phyloP scores from a whole-genome alignment of 1,139 yeast genomes.

The Oligophagozyma castellii region DNA sequence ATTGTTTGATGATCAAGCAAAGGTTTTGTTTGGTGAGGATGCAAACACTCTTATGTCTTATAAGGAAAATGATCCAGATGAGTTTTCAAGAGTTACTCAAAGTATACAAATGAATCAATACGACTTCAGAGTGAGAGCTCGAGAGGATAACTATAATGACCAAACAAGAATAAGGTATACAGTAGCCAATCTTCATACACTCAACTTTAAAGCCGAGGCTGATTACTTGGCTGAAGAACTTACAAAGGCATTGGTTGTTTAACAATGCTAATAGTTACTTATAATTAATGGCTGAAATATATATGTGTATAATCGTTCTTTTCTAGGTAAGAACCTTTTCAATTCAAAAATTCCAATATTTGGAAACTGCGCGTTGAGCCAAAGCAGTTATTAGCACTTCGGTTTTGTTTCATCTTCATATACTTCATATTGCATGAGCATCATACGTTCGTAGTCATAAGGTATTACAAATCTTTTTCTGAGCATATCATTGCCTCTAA shows the following conservation, averaged over 20 bases:
- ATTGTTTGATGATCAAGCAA: slow-evolving; percentile 76
- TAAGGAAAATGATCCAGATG: slow-evolving; percentile 35
- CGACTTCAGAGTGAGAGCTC: slow-evolving; percentile 65
- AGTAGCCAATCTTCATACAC: slow-evolving; percentile 38
- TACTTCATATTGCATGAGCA: neutral
- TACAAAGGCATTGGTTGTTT: slow-evolving; percentile 7
- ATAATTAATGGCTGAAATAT: too few species aligned
- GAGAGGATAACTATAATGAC: slow-evolving; percentile 75
- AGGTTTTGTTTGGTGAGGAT: slow-evolving; percentile 45
- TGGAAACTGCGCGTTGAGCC: too few species aligned
- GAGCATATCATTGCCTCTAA: slow-evolving; percentile 37
- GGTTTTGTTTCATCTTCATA: too few species aligned
- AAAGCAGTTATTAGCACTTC: too few species aligned
- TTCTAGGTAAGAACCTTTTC: too few species aligned
- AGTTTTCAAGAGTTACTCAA: slow-evolving; percentile 37
- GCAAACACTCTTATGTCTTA: slow-evolving; percentile 54
- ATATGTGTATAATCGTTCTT: too few species aligned
- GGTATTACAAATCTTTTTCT: slow-evolving; percentile 18
- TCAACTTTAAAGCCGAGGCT: slow-evolving; percentile 50
- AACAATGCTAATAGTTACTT: neutral
- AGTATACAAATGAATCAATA: slow-evolving; percentile 53
- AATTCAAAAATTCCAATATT: too few species aligned
- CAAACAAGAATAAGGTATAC: slow-evolving; percentile 64
- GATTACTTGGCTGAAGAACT: slow-evolving; percentile 32
- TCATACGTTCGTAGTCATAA: slow-evolving; percentile 14